Evolutionary conservation across 2,329 filamentous ascomycete species (phyloP), one percentile per base, ranked within the genome.

Genomic region (Fusarium sp.): DNA sequence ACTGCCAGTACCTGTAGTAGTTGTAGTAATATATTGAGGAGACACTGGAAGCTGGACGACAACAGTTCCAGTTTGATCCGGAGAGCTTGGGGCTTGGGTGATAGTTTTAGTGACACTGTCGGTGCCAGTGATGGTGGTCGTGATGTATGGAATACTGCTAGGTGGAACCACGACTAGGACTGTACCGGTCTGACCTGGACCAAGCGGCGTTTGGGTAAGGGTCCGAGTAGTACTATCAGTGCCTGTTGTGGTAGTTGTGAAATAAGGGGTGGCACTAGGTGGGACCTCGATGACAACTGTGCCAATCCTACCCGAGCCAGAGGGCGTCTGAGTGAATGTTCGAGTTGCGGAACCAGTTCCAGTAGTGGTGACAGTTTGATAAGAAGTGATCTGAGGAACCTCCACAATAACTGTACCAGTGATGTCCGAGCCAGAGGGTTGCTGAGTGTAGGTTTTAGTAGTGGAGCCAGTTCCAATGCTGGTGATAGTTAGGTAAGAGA

Each of bases 321-420:
- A 53, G 7, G 54, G 46, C 17, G 10, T 20, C 7, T 42, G 46
- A 1, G 36, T 52, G 6, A 15, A 42, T 5, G 20, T 57, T 3
- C 14, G 54, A 15, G 14, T 57, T 0, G 10, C 34, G 3, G 45
- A 40, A 7, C 24, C 34, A 5, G 20, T 28, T 5, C 54, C 17
- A 5, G 26, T 11, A 13, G 1, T 42, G 0, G 20, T 40, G 7
- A 51, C 6, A n/a, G 45, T 57, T 4, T n/a, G n/a, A 48, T 48
- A 65, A 1, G 51, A 58, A 0, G 59, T 64, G 3, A 59, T 7
- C 9, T 40, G 46, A 10, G 62, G 62, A 0, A 65, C 0, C 1
- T 65, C 20, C 0, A 65, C 24, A 2, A 65, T 3, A 9, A 65
- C n/a, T 1, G 62, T 65, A 20, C 59, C 24, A 3, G 44, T 59